Base-by-base conservation (phyloP, 352 stramenopile genomes). In the Phytophthora sp. region DNA sequence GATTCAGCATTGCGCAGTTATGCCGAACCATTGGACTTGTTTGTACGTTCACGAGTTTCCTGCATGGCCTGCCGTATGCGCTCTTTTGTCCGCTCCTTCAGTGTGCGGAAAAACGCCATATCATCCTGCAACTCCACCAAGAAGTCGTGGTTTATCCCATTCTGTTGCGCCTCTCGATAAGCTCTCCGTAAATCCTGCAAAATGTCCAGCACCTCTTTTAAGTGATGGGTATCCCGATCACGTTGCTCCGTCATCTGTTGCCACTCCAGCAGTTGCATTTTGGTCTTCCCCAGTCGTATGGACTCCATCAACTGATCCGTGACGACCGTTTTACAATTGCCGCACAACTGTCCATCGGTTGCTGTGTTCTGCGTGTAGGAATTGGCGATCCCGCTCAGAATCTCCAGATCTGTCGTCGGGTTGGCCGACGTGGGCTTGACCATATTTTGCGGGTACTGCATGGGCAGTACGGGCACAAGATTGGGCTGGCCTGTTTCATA, bases 321-420 rank as follows among this genome's bases (percentile, higher is more conserved):
- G 27, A 91, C 82, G 5, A 90, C 77, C 21, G 76, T 83, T 18
- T 80, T 70, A 46, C 82, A 93, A 49, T 68, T 84, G 28, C 66
- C 67, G 54, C 84, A 91, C 24, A 90, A 77, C 63, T 86, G 73
- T 43, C 62, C 75, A 35, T 87, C 69, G n/a, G 58, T 54, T 7
- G 43, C 55, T 30, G 57, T 58, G 44, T 81, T 89, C 58, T 85
- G 76, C 41, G 84, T 93, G 66, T 93, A 93, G 20, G 78, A 84
- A 57, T 93, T 91, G 35, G 84, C 84, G 49, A 93, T 93, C n/a
- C 84, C 84, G 54, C 84, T 93, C 30, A 93, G 56, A 72, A 93
- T 93, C 62, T 93, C 84, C 38, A 93, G 64, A 52, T 93, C 84
- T 2, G 79, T 88, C 2, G 76, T 77, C 9, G 76, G 53, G 46